Conservation (phyloP, 192 early-diverging fungal genomes). For the Mycoemilia scoparia region DNA sequence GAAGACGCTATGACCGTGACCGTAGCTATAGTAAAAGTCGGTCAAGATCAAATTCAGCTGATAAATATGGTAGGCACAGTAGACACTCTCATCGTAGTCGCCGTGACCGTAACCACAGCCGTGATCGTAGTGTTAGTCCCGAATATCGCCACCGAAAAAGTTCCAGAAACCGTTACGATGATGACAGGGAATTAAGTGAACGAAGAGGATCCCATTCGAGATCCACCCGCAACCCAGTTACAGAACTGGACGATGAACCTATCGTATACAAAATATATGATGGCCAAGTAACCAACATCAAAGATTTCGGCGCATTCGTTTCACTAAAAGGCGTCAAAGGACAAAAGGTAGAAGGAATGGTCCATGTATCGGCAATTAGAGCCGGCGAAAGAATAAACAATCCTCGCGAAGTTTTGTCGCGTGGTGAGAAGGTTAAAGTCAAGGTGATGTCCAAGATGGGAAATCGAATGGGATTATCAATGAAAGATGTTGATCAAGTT, state of each 20-base stretch:
- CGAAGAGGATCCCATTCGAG: too few relatives aligned
- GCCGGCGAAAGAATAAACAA: constrained; percentile 49
- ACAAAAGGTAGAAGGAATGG: constrained; percentile 72
- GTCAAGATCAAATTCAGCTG: neutral
- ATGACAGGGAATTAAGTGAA: neutral
- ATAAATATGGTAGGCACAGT: too few relatives aligned
- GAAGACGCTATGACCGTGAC: too few relatives aligned
- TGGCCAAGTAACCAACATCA: constrained; percentile 63
- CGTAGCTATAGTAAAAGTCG: constrained; percentile 15
- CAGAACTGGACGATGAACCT: constrained; percentile 50
- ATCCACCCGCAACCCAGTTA: too few relatives aligned
- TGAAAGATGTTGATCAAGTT: constrained; percentile 91
- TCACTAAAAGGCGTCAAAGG: constrained; percentile 58
- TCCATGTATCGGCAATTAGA: constrained; percentile 61
- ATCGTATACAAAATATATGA: constrained; percentile 84
- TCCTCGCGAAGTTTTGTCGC: constrained; percentile 70
- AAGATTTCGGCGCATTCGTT: constrained; percentile 92
- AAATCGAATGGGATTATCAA: constrained; percentile 64
- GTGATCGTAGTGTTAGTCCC: constrained; percentile 4
- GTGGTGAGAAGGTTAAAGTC: constrained; percentile 71
- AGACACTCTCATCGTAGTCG: constrained; percentile 1
- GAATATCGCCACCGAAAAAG: constrained; percentile 16
- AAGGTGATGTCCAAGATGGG: constrained; percentile 88
- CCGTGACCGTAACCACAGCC: constrained; percentile 4
- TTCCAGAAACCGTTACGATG: constrained; percentile 1